phyloP scores from a whole-genome alignment of 2,329 filamentous ascomycete species.

The Ophiostoma ips region DNA sequence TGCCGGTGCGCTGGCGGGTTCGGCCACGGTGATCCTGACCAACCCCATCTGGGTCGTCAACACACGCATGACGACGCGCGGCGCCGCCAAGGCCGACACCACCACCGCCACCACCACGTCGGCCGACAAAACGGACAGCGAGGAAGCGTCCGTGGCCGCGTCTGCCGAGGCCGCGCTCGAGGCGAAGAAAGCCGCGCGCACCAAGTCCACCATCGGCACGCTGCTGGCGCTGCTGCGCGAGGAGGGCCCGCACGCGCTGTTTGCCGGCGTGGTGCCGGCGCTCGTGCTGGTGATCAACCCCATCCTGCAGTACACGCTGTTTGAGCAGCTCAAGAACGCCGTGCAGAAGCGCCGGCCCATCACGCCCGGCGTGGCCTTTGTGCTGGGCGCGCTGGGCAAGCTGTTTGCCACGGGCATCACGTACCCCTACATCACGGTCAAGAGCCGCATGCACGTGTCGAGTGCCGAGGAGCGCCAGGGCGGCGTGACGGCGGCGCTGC shows the following conservation, averaged over 20 bases:
- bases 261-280: conserved; percentile 83
- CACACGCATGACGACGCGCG: conserved; percentile 87
- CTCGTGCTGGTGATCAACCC: conserved; percentile 94
- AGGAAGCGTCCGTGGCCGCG: conserved; percentile 6
- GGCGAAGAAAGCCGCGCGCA: conserved; percentile 31
- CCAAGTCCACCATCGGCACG: conserved; percentile 61
- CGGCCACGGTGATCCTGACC: conserved; percentile 85
- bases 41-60: conserved; percentile 99
- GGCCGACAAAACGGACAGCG: background rate
- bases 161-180: conserved; percentile 17
- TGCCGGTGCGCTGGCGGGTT: conserved; percentile 84
- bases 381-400: conserved; percentile 86
- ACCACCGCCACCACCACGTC: too few species aligned
- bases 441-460: conserved; percentile 85
- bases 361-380: conserved; percentile 76
- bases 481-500: conserved; percentile 64
- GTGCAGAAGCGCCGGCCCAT: conserved; percentile 52
- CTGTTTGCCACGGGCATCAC: conserved; percentile 86
- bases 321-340: conserved; percentile 91
- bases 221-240: conserved; percentile 66
- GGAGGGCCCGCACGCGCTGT: conserved; percentile 74
- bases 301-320: conserved; percentile 96
- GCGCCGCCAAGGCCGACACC: conserved; percentile 14
- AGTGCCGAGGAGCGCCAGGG: conserved; percentile 47
- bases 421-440: conserved; percentile 97